Evolutionary conservation across 1,284 basidiomycete genomes (phyloP).

Genomic region (Mycosarcoma mackinlayi): DNA sequence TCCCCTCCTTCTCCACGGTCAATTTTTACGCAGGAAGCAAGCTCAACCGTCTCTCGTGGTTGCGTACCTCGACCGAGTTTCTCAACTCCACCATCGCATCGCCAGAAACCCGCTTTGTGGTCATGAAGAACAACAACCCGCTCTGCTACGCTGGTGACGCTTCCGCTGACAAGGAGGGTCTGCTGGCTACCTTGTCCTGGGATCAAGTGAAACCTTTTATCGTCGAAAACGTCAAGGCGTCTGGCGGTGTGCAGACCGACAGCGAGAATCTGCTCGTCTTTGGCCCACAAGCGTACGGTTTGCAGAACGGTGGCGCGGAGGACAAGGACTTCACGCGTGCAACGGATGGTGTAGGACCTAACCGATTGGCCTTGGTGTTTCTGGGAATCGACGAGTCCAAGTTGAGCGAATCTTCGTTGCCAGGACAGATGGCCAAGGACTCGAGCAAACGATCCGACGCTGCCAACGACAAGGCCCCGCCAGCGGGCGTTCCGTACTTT

Average conservation of each 20-base stretch:
- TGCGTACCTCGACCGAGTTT: conserved; percentile 64
- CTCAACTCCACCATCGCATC: conserved; percentile 65
- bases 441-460: conserved; percentile 2
- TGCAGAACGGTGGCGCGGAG: conserved; percentile 12
- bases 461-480: conserved; percentile 19
- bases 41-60: conserved; percentile 66
- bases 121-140: conserved; percentile 65
- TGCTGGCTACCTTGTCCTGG: conserved; percentile 63
- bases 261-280: conserved; percentile 39
- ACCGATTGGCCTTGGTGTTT: conserved; percentile 55
- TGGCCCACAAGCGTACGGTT: conserved; percentile 53
- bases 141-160: conserved; percentile 47
- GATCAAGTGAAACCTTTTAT: conserved; percentile 59
- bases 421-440: conserved; percentile 43
- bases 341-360: conserved; percentile 54
- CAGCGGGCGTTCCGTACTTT: conserved; percentile 61
- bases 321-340: conserved; percentile 42
- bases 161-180: conserved; percentile 26
- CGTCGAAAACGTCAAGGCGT: conserved; percentile 37
- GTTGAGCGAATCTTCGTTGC: conserved; percentile 22
- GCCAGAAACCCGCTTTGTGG: conserved; percentile 62
- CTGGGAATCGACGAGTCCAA: conserved; percentile 57
- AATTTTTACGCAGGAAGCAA: conserved; percentile 62
- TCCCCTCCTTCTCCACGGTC: conserved; percentile 49
- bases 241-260: conserved; percentile 19